Base-by-base conservation (phyloP, 2,329 filamentous ascomycete species). In the Stagonosporopsis cucurbitacearum region DNA sequence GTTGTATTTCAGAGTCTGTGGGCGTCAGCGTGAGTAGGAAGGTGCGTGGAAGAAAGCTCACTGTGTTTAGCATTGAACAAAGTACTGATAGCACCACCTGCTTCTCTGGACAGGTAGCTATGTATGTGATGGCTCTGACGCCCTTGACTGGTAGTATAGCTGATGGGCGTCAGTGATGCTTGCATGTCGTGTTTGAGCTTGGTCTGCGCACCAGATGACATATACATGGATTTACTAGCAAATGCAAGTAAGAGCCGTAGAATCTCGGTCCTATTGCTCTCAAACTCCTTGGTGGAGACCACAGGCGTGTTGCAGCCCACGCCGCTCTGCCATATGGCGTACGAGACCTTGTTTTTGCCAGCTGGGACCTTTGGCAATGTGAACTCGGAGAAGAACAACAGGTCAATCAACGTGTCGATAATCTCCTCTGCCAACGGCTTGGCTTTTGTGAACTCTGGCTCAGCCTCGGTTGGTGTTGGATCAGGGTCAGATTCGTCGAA, bases 261-360 rank as follows among this genome's bases (percentile, higher is more conserved):
- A 26, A 97, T 89, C 77, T 99, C 95, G 63, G 90, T 92, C 56
- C 95, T 86, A 75, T 97, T 97, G 78, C 84, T 96, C 78, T 99
- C 95, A 55, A 91, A 89, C 68, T 98, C 93, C 74, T 92, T 96
- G 48, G 88, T 97, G 3, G 92, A 94, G 9, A 88, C 88, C 65
- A 96, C 87, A 5, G 92, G 86, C 15, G 90, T 91, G 75, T 96
- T 96, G 80, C 94, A 98, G 13, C 95, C 95, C 26, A 99, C 94
- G 43, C 95, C 95, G 71, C 91, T 98, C 78, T 97, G 92, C 95
- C 95, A 99, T 72, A 99, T 98, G 50, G 92, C 89, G 77, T 95
- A 96, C 7, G 89, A 90, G 52, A 97, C 90, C 74, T 95, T 96
- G 60, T 85, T 84, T 70, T 89, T 92, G 50, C 86, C 86, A 53